Evolutionary conservation across 2,329 filamentous ascomycete species (phyloP).

Genomic region (Ophiosphaerella narmari): DNA sequence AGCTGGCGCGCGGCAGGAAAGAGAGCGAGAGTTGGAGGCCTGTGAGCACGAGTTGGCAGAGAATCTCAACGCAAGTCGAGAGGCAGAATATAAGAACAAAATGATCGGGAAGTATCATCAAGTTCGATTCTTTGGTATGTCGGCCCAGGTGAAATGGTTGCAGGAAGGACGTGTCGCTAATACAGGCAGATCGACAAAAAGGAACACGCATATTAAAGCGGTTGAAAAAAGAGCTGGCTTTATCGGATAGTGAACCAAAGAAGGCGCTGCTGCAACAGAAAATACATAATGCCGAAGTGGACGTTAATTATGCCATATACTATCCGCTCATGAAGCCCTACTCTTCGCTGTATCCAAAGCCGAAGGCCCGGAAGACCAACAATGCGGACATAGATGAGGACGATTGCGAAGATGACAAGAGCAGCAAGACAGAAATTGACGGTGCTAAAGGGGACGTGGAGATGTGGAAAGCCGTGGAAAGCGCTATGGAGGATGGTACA

Average conservation of each 20-base stretch:
- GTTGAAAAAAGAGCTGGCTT: constrained; percentile 61
- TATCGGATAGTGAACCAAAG: constrained; percentile 56
- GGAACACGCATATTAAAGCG: constrained; percentile 70
- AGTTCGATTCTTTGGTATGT: constrained; percentile 79
- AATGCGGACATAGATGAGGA: constrained; percentile 27
- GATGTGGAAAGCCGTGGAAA: constrained; percentile 72
- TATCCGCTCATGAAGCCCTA: constrained; percentile 74
- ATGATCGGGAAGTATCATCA: constrained; percentile 84
- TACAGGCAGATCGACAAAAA: constrained; percentile 68
- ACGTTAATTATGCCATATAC: constrained; percentile 75
- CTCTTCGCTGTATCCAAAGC: constrained; percentile 59
- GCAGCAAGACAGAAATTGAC: constrained; percentile 37
- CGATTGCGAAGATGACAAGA: constrained; percentile 32
- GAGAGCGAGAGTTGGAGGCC: constrained; percentile 72
- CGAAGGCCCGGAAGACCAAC: constrained; percentile 25
- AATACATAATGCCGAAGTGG: constrained; percentile 72
- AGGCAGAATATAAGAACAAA: constrained; percentile 65
- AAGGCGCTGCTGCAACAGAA: constrained; percentile 59
- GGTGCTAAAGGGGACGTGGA: constrained; percentile 56
- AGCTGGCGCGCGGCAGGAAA: constrained; percentile 68
- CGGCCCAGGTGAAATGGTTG: neutral
- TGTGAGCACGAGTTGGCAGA: constrained; percentile 66
- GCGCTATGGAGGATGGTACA: constrained; percentile 63
- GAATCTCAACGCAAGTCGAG: constrained; percentile 50
- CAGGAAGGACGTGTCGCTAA: constrained; percentile 10